A percentile compares a stretch with the other conserved stretches of the same genome.
Conservation (phyloP, 163 green algal genomes). For the Picocystis sp. region DNA sequence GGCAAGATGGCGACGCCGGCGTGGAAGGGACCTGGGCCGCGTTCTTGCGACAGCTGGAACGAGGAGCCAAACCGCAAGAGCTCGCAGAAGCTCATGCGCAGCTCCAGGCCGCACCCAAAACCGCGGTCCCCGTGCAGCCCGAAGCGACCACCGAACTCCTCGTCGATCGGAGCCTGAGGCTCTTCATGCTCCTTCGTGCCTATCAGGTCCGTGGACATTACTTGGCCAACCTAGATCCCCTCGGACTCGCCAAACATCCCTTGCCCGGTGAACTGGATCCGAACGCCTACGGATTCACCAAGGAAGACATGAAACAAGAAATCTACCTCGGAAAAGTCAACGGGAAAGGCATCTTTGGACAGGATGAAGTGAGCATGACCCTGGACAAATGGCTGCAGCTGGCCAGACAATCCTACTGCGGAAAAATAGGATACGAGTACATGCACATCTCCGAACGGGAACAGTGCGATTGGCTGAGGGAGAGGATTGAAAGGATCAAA, state of each 20-base stretch:
- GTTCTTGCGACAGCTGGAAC: conserved; percentile 51
- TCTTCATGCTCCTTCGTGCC: background rate
- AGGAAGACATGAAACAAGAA: conserved; percentile 83
- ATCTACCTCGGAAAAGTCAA: too few relatives aligned
- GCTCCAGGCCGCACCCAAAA: background rate
- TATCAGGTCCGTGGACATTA: conserved; percentile 70
- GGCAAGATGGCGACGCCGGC: conserved; percentile 49
- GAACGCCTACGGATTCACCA: conserved; percentile 77
- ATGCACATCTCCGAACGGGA: conserved; percentile 95
- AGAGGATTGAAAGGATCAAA: conserved; percentile 68
- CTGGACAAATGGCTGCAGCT: background rate
- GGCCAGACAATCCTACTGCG: background rate
- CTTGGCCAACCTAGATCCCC: conserved; percentile 75
- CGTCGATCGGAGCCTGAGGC: background rate
- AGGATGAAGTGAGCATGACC: background rate
- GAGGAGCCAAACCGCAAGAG: too few relatives aligned
- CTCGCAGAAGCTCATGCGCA: background rate
- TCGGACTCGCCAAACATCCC: conserved; percentile 53
- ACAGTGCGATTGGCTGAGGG: conserved; percentile 90
- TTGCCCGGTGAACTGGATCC: conserved; percentile 65
- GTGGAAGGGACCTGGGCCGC: conserved; percentile 72
- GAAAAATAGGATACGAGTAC: conserved; percentile 42
- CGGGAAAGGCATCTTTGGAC: too few relatives aligned
- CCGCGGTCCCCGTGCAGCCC: background rate
- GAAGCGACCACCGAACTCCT: too few relatives aligned